Conservation (phyloP, 208 protist genomes). For the Wallacemonas sp. region DNA sequence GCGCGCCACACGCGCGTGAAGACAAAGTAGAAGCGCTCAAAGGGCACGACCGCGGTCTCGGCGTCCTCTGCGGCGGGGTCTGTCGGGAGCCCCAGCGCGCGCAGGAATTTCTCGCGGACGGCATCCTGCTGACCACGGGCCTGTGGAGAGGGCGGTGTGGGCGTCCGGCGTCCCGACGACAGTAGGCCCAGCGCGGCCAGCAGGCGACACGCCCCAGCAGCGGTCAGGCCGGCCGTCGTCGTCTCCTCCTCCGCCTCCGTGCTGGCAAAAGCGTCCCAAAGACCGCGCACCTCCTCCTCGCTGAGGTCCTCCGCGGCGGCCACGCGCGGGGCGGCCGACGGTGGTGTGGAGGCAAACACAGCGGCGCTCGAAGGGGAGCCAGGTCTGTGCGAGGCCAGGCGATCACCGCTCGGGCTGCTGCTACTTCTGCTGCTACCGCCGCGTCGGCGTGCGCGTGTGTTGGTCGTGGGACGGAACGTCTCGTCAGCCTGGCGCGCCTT, state of each 20-base stretch:
- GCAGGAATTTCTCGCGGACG: conserved; percentile 48
- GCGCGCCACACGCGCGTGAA: conserved; percentile 44
- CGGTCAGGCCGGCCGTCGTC: conserved; percentile 3
- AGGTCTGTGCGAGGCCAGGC: not conserved
- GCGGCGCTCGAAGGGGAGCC: conserved; percentile 17
- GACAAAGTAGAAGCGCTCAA: conserved; percentile 46
- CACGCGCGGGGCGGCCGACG: conserved; percentile 3
- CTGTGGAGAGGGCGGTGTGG: conserved; percentile 2
- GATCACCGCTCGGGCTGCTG: too few species aligned
- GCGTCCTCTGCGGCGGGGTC: conserved; percentile 3
- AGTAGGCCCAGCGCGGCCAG: conserved; percentile 25
- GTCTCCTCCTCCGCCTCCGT: too few species aligned
- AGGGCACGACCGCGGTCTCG: conserved; percentile 23
- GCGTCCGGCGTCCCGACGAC: conserved; percentile 28
- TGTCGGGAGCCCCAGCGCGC: conserved; percentile 23
- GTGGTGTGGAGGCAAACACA: conserved; percentile 22
- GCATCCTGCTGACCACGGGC: conserved; percentile 18
- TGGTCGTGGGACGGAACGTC: conserved; percentile 29
- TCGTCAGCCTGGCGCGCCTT: conserved; percentile 19
- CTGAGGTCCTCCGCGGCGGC: not conserved
- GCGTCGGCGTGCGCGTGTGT: conserved; percentile 1
- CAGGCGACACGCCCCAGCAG: conserved; percentile 7
- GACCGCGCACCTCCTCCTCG: conserved; percentile 16
- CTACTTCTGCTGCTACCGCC: too few species aligned
- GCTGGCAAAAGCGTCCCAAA: conserved; percentile 19